A percentile compares a stretch with the other conserved stretches of the same genome.
These are phyloP conservation scores for Hyaloscypha finlandica DNA, from an alignment of 495 filamentous ascomycete species.

Conservation along the genomic window DNA sequence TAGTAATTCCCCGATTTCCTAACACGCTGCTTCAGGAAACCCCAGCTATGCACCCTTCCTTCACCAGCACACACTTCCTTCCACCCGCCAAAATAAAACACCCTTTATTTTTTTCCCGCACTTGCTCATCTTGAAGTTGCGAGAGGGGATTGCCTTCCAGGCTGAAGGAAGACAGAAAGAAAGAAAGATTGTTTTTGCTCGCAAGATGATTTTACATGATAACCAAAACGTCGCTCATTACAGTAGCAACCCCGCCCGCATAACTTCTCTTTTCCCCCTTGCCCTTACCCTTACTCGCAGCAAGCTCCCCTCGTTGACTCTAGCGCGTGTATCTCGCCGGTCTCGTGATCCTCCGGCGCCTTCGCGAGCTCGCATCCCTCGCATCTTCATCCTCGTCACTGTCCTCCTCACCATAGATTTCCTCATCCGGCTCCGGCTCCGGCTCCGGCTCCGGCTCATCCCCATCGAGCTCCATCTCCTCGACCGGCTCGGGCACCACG, in stretches of 20 bases:
- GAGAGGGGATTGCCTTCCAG: too few species aligned
- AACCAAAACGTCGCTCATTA: too few species aligned
- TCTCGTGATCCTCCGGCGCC: constrained; percentile 13
- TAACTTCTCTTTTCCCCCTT: background rate
- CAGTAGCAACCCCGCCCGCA: background rate
- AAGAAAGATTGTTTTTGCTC: too few species aligned
- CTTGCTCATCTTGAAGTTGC: too few species aligned
- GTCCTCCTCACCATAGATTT: background rate
- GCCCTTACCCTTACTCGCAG: background rate
- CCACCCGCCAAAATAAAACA: too few species aligned
- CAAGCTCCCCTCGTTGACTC: background rate
- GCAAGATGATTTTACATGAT: too few species aligned
- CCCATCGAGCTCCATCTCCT: background rate
- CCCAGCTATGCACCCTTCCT: too few species aligned
- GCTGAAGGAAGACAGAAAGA: too few species aligned
- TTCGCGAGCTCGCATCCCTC: constrained; percentile 1
- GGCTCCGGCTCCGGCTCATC: background rate
- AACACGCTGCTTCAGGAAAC: too few species aligned
- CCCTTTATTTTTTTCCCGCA: too few species aligned
- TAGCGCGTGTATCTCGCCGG: constrained; percentile 16
- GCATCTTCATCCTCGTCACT: constrained; percentile 8
- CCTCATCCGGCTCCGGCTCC: background rate
- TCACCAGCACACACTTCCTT: too few species aligned
- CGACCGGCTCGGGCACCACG: background rate
- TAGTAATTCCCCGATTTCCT: too few species aligned